Evolutionary conservation across 495 filamentous ascomycete species (phyloP).

Genomic region (Terfezia claveryi): DNA sequence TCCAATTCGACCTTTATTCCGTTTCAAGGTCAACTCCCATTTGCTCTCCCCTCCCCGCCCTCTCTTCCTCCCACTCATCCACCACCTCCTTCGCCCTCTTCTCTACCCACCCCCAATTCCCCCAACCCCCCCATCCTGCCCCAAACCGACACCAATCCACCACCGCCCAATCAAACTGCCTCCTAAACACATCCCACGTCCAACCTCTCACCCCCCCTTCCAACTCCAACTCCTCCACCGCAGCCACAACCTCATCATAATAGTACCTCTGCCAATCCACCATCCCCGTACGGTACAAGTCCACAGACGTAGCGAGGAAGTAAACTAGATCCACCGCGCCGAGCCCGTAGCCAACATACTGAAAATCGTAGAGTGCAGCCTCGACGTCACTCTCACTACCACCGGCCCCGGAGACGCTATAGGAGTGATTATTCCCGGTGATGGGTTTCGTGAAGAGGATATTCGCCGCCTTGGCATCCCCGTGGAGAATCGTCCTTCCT

Average conservation of each 20-base stretch:
- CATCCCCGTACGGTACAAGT: conserved; percentile 12
- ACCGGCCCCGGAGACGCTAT: conserved; percentile 6
- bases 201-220: conserved; percentile 10
- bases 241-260: conserved; percentile 20
- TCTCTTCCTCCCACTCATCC: conserved; percentile 1
- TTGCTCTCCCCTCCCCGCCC: not conserved
- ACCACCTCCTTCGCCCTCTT: conserved; percentile 6
- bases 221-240: conserved; percentile 11
- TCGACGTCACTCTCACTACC: conserved; percentile 9
- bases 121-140: conserved; percentile 29
- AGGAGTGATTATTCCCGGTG: too few species aligned
- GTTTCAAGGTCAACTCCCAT: not conserved
- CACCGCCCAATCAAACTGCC: conserved; percentile 27
- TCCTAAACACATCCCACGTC: conserved; percentile 21
- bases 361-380: conserved; percentile 28
- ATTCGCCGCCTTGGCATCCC: conserved; percentile 28
- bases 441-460: conserved; percentile 2
- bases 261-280: not conserved
- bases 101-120: conserved; percentile 25
- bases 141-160: conserved; percentile 30
- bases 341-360: conserved; percentile 25
- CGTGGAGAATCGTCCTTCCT: conserved; percentile 25
- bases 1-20: not conserved
- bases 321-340: conserved; percentile 29
- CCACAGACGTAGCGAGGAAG: conserved; percentile 18